A percentile compares a stretch with the other conserved stretches of the same genome.
Conservation (phyloP, 2,329 filamentous ascomycete genomes). For the Bipolaris cookei region DNA sequence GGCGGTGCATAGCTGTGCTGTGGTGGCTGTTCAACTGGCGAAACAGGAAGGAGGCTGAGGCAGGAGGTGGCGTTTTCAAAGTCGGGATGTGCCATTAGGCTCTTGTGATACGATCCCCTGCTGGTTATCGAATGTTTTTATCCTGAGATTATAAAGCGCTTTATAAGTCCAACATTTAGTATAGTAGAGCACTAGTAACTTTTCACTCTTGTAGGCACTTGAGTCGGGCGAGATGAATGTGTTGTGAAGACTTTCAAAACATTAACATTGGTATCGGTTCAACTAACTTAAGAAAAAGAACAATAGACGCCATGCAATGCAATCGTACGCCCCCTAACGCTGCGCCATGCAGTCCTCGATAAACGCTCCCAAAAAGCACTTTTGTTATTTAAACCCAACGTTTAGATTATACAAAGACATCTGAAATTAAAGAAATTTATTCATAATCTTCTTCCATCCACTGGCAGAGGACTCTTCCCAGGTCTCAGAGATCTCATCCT, state of each 20-base stretch:
- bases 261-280: constrained; percentile 26
- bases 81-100: background rate
- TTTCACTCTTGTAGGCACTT: background rate
- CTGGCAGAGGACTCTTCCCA: constrained; percentile 45
- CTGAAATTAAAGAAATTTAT: constrained; percentile 28
- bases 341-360: constrained; percentile 24
- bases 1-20: background rate
- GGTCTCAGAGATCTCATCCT: constrained; percentile 37
- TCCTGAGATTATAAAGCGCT: background rate
- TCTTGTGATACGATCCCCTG: background rate
- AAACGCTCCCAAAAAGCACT: constrained; percentile 20
- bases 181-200: background rate
- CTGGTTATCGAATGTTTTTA: background rate
- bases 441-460: constrained; percentile 41
- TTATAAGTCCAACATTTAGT: background rate
- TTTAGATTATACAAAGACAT: background rate
- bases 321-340: constrained; percentile 20
- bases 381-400: constrained; percentile 7
- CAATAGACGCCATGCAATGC: constrained; percentile 29
- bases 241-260: constrained; percentile 4
- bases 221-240: background rate
- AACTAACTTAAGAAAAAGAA: constrained; percentile 9
- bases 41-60: background rate
- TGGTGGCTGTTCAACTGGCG: background rate
- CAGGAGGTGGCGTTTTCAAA: background rate